A percentile compares a stretch with the other conserved stretches of the same genome.
These are phyloP conservation scores for Zoysia matrella DNA, from an alignment of 202 grass and related monocot species.

Conservation along the genomic window DNA sequence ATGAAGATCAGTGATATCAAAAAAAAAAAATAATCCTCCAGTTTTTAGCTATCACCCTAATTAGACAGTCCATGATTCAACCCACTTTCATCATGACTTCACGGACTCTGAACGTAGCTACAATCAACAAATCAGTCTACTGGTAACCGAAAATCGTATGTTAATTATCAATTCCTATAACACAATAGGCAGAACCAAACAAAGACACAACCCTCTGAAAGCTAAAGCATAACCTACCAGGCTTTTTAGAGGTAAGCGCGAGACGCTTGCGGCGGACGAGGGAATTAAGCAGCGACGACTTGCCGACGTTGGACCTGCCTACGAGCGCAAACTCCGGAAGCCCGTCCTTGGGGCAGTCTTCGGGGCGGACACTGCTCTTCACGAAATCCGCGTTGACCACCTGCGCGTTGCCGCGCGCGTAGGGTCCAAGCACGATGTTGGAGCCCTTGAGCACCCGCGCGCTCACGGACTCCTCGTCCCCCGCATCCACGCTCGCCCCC, in stretches of 20 bases:
- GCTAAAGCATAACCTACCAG: slow-evolving; percentile 55
- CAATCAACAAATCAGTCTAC: neutral
- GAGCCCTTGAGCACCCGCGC: slow-evolving; percentile 83
- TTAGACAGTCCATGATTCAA: neutral
- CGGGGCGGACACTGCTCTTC: slow-evolving; percentile 84
- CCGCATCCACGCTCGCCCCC: slow-evolving; percentile 47
- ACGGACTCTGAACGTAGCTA: neutral
- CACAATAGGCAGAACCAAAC: slow-evolving; percentile 6
- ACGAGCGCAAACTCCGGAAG: slow-evolving; percentile 93
- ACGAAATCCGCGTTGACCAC: slow-evolving; percentile 77
- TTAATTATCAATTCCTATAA: slow-evolving; percentile 36
- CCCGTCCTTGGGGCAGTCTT: slow-evolving; percentile 82
- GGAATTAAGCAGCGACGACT: slow-evolving; percentile 92
- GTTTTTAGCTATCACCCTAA: neutral
- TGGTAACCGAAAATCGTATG: slow-evolving; percentile 5
- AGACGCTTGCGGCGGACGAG: slow-evolving; percentile 86
- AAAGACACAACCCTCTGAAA: neutral
- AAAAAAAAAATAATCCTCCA: neutral
- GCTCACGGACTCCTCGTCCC: slow-evolving; percentile 42
- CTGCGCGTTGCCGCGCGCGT: slow-evolving; percentile 69
- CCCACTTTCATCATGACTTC: neutral
- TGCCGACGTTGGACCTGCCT: slow-evolving; percentile 91
- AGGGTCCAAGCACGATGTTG: slow-evolving; percentile 88
- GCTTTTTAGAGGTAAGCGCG: slow-evolving; percentile 93
- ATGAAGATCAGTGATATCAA: slow-evolving; percentile 7